These are phyloP conservation scores for Allomyces macrogynus DNA, from an alignment of 192 early-diverging fungal species.

Conservation along the genomic window DNA sequence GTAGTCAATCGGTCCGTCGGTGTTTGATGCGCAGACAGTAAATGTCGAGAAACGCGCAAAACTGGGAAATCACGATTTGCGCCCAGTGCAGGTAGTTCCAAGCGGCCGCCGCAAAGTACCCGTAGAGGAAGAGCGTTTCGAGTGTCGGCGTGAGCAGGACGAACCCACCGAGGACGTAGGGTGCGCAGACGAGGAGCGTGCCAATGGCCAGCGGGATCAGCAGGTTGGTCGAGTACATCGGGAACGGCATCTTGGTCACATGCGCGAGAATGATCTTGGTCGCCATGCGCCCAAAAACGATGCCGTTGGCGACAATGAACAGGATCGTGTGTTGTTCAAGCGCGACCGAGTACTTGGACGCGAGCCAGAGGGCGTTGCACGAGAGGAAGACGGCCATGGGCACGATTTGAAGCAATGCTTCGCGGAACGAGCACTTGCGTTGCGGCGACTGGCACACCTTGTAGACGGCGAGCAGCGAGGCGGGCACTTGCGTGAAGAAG, in stretches of 20 bases:
- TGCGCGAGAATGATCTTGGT: constrained; percentile 81
- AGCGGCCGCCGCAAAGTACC: constrained; percentile 46
- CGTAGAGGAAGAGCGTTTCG: constrained; percentile 48
- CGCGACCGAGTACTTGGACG: constrained; percentile 45
- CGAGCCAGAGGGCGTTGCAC: constrained; percentile 48
- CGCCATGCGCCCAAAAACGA: constrained; percentile 68
- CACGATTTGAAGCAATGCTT: constrained; percentile 37
- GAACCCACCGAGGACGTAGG: constrained; percentile 24
- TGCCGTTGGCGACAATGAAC: constrained; percentile 52
- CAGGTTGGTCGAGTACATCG: constrained; percentile 52
- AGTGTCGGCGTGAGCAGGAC: constrained; percentile 42
- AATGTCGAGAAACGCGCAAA: constrained; percentile 70
- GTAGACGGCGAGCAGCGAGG: constrained; percentile 20
- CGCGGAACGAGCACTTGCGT: constrained; percentile 24
- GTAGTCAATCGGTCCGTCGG: neutral
- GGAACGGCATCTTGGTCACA: constrained; percentile 60
- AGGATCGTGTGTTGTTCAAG: constrained; percentile 45
- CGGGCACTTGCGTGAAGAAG: constrained; percentile 8
- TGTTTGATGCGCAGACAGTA: constrained; percentile 56
- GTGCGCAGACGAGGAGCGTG: constrained; percentile 41
- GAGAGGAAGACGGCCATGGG: constrained; percentile 39
- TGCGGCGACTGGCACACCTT: constrained; percentile 29
- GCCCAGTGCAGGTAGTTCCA: constrained; percentile 74
- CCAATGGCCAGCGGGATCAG: constrained; percentile 53
- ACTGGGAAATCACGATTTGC: constrained; percentile 60